Evolutionary conservation across 1,139 yeast genomes (phyloP), one percentile per base, ranked within the genome.

Genomic region (Torulaspora pretoriensis): DNA sequence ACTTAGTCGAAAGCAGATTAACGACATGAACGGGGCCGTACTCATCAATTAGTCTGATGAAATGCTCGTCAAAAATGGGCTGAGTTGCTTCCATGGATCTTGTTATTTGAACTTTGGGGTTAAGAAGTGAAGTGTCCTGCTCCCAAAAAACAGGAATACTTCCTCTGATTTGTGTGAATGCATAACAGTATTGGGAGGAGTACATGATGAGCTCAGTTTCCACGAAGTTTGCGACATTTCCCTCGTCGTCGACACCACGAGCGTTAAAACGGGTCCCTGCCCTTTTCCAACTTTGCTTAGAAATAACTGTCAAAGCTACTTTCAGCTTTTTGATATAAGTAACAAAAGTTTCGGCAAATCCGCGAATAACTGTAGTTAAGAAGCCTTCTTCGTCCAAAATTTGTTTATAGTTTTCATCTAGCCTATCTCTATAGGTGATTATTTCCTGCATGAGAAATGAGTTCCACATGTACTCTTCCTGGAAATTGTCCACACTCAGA

Each of bases 111-210:
- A 92, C 87, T 63, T 90, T 92, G 14, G 94, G 90, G 54, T 82
- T 81, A 13, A 92, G 83, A 38, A 80, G 61, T n/a, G 82, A 69
- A 1, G 95, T 81, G 59, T 90, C 97, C 64, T 94, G 99, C 63
- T 94, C 98, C 98, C 98, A 94, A 61, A 94, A 94, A 1, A 94
- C 75, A 0, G 99, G 98, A 2, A 92, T 92, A 12, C 96, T 85
- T 2, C 99, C 99, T 63, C 99, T 73, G 12, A 92, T 78, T 64
- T 90, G 96, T 1, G 85, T 79, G 63, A 82, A 90, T 2, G 97
- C 80, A 61, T 80, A 88, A 43, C 76, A 72, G 28, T 82, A 73
- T 41, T 77, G 77, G 9, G 71, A 68, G 1, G 78, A 75, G 61
- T 76, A 79, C 55, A 81, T 65, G 28, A 92, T 82, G 38, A 88